A percentile compares a stretch with the other conserved stretches of the same genome.
These are phyloP conservation scores for Barnettozyma siamensis DNA, from an alignment of 805 yeast species.

Conservation along the genomic window DNA sequence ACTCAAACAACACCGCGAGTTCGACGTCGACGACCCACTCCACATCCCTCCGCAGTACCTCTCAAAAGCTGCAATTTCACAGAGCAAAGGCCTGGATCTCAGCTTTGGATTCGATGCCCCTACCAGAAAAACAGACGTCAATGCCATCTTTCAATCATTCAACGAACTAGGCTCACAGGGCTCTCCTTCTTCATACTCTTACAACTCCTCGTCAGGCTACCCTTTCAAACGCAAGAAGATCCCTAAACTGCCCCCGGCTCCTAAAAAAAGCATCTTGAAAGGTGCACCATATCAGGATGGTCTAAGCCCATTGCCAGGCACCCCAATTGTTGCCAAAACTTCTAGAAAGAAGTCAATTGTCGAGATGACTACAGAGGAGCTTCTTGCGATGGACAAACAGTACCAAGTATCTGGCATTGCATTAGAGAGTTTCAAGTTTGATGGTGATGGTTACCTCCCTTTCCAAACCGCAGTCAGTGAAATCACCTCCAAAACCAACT, in stretches of 20 bases:
- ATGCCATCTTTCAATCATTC: slow-evolving; percentile 16
- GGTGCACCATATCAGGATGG: no score
- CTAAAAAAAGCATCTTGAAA: slow-evolving; percentile 22
- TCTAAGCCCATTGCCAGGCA: no score
- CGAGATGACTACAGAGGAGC: slow-evolving; percentile 22
- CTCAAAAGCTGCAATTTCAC: neutral
- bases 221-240: slow-evolving; percentile 10
- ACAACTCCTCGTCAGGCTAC: neutral
- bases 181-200: neutral
- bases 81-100: slow-evolving; percentile 12
- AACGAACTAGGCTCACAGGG: slow-evolving; percentile 7
- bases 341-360: slow-evolving; percentile 22
- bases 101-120: slow-evolving; percentile 20
- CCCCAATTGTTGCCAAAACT: no score
- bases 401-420: slow-evolving; percentile 16
- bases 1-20: slow-evolving; percentile 14
- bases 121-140: slow-evolving; percentile 13
- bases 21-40: slow-evolving; percentile 18
- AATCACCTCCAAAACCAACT: neutral
- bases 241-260: slow-evolving; percentile 24
- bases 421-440: slow-evolving; percentile 19
- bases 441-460: slow-evolving; percentile 22
- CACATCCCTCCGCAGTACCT: slow-evolving; percentile 24
- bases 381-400: slow-evolving; percentile 23
- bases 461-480: neutral